A percentile compares a stretch with the other conserved stretches of the same genome.
Conservation (phyloP, 202 grass and related monocot genomes). For the Carex sylvatica region DNA sequence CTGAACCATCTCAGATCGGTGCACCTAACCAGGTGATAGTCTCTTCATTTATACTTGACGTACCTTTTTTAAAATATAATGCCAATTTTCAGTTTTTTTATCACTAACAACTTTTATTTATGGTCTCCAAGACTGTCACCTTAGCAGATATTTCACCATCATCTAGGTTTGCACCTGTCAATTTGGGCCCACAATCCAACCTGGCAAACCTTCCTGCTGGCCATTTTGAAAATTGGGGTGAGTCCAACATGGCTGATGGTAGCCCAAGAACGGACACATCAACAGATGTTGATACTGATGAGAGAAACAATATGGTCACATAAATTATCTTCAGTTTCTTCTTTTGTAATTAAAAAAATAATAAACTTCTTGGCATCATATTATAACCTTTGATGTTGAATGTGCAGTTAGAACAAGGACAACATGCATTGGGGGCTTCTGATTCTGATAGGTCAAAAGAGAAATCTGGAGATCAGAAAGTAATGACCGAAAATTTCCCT, state of each 20-base stretch:
- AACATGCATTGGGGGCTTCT: constrained; percentile 49
- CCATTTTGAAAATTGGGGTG: constrained; percentile 36
- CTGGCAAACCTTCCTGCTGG: constrained; percentile 26
- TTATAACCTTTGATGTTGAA: constrained; percentile 2
- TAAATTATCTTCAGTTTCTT: constrained; percentile 12
- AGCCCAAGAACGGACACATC: constrained; percentile 79
- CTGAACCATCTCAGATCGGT: constrained; percentile 13
- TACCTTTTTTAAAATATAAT: neutral
- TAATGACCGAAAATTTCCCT: constrained; percentile 15
- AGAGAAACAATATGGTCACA: constrained; percentile 59
- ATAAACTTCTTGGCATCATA: neutral
- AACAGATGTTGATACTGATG: constrained; percentile 78
- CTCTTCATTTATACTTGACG: neutral
- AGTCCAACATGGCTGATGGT: constrained; percentile 71
- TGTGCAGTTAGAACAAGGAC: constrained; percentile 71
- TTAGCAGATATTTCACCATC: constrained; percentile 13
- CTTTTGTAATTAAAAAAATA: neutral
- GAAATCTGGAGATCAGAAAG: constrained; percentile 67
- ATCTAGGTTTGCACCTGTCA: constrained; percentile 27
- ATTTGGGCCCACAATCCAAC: constrained; percentile 15
- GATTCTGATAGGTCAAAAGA: constrained; percentile 86
- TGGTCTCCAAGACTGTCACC: constrained; percentile 14
- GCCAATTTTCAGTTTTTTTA: constrained; percentile 14
- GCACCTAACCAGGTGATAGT: constrained; percentile 14
- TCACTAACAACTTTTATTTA: constrained; percentile 1